Percentiles rank a stretch among this genome's conserved stretches.
Conservation (phyloP, 768 basidiomycete species). For the Mycena kentingensis region DNA sequence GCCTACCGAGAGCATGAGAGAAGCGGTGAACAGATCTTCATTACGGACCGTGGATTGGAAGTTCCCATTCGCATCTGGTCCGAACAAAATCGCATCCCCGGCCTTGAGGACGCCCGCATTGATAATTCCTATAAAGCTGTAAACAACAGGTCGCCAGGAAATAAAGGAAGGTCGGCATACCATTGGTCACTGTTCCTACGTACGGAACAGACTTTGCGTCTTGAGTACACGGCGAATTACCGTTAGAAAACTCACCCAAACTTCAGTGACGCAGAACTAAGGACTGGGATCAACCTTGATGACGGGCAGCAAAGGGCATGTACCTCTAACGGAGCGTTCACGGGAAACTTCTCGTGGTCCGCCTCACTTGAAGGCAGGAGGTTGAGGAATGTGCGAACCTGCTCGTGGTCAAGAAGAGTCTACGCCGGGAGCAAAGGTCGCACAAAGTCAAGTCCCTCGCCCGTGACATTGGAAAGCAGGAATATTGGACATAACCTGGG, state of each 20-base stretch:
- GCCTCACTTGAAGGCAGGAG: slow-evolving; percentile 85
- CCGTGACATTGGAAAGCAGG: slow-evolving; percentile 91
- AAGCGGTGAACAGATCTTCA: no score
- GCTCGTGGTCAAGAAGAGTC: not conserved
- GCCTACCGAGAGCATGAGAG: no score
- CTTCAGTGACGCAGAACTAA: slow-evolving; percentile 85
- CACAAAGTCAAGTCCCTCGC: slow-evolving; percentile 83
- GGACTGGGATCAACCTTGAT: not conserved
- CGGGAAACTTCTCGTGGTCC: slow-evolving; percentile 77
- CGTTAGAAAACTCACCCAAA: no score
- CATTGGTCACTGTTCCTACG: slow-evolving; percentile 69
- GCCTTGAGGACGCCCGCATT: slow-evolving; percentile 74
- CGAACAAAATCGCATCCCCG: slow-evolving; percentile 81
- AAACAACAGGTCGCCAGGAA: not conserved
- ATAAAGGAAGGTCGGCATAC: not conserved
- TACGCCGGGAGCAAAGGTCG: slow-evolving; percentile 21
- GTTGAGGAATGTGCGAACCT: slow-evolving; percentile 91
- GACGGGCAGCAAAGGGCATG: slow-evolving; percentile 4
- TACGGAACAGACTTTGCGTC: not conserved
- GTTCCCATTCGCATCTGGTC: slow-evolving; percentile 91
- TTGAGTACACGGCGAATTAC: no score
- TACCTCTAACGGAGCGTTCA: slow-evolving; percentile 81
- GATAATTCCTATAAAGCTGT: slow-evolving; percentile 49
- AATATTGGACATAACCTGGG: slow-evolving; percentile 86
- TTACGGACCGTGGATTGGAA: slow-evolving; percentile 78